phyloP scores from a whole-genome alignment of 192 early-diverging fungal genomes.

The Phlyctochytrium bullatum region DNA sequence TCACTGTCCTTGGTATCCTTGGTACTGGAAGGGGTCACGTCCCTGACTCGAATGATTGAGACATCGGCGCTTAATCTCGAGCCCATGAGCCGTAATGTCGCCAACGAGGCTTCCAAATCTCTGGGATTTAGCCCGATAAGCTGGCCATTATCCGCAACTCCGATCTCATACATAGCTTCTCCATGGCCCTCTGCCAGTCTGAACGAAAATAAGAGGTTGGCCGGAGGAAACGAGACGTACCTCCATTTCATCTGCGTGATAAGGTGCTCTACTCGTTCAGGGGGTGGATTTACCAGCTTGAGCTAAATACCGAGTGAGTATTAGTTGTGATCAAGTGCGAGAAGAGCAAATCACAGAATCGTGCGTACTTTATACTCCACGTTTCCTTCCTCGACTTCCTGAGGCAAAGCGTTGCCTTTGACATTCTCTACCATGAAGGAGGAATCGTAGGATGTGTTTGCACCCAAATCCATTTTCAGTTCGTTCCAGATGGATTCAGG shows the following conservation, averaged over 20 bases:
- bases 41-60: slow-evolving; percentile 55
- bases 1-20: background rate
- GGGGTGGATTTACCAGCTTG: slow-evolving; percentile 62
- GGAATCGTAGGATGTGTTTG: background rate
- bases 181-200: slow-evolving; percentile 82
- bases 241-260: slow-evolving; percentile 93
- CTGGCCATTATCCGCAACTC: slow-evolving; percentile 80
- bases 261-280: slow-evolving; percentile 76
- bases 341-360: background rate
- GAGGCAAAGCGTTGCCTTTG: slow-evolving; percentile 47
- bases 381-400: slow-evolving; percentile 86
- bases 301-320: slow-evolving; percentile 48
- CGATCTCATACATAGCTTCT: slow-evolving; percentile 84
- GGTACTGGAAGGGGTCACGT: slow-evolving; percentile 14
- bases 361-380: slow-evolving; percentile 78
- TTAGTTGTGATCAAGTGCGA: background rate
- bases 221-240: too few relatives aligned
- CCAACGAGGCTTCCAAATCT: slow-evolving; percentile 62
- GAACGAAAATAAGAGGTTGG: background rate
- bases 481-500: background rate
- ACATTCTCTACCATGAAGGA: slow-evolving; percentile 4
- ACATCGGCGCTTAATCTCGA: slow-evolving; percentile 62
- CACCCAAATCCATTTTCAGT: background rate
- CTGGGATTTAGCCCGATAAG: slow-evolving; percentile 65
- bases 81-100: slow-evolving; percentile 66